phyloP scores from a whole-genome alignment of 148 eudicot species.

The Camellia granthamiana region DNA sequence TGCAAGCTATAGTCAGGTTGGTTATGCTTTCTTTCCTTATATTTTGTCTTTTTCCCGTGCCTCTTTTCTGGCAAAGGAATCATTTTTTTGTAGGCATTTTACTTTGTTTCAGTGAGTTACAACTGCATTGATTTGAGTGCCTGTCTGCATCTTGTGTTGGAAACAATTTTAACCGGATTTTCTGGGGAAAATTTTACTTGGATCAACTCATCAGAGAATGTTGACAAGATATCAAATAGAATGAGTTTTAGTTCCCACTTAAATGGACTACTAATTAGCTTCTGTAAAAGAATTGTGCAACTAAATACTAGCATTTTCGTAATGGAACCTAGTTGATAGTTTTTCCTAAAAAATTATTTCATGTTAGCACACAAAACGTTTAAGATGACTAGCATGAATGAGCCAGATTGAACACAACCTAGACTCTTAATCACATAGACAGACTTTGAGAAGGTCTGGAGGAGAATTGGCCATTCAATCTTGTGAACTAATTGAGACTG shows the following conservation, averaged over 20 bases:
- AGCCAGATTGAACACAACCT: no score
- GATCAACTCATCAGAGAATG: not conserved
- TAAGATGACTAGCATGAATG: no score
- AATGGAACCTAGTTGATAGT: not conserved
- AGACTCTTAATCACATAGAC: no score
- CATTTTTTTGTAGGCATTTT: not conserved
- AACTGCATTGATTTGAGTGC: no score
- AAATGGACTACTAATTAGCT: not conserved
- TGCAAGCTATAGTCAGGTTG: conserved; percentile 92
- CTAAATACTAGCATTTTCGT: not conserved
- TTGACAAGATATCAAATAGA: not conserved
- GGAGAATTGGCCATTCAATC: no score
- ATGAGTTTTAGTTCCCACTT: not conserved
- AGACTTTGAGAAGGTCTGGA: no score
- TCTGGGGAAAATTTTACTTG: not conserved
- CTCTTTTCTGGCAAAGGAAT: not conserved
- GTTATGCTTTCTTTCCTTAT: not conserved
- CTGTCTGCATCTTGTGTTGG: not conserved
- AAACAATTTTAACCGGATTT: not conserved
- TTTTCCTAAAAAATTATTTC: no score
- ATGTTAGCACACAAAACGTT: no score
- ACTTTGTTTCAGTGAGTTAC: not conserved
- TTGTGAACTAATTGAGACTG: no score
- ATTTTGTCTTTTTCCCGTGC: not conserved
- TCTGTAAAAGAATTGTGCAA: not conserved